Evolutionary conservation across 352 stramenopile genomes (phyloP).

Genomic region (Halophytophthora batemanensis): DNA sequence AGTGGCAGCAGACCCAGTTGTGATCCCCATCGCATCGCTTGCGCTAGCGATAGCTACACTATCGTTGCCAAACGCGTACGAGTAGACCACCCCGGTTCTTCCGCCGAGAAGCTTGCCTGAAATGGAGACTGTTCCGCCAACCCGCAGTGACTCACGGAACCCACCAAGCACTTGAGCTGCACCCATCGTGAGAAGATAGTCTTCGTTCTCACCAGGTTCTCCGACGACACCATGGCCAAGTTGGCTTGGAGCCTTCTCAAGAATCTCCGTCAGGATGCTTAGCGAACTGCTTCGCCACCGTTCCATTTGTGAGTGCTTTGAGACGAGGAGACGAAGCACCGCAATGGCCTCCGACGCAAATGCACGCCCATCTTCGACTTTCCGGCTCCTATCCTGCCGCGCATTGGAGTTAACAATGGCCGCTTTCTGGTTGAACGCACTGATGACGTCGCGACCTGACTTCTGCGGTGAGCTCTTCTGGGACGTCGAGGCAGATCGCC

Average conservation of each 20-base stretch:
- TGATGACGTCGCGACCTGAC: conserved; percentile 29
- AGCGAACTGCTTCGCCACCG: conserved; percentile 29
- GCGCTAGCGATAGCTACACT: conserved; percentile 21
- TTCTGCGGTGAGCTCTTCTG: conserved; percentile 34
- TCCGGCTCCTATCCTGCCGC: background rate
- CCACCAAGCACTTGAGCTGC: conserved; percentile 43
- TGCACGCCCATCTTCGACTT: conserved; percentile 22
- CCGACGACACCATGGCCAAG: conserved; percentile 9
- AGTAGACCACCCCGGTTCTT: conserved; percentile 22
- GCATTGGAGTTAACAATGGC: conserved; percentile 6
- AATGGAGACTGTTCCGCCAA: conserved; percentile 33
- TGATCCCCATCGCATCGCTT: conserved; percentile 1
- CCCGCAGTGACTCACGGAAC: conserved; percentile 37
- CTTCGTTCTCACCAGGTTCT: background rate
- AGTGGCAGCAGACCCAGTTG: conserved; percentile 5
- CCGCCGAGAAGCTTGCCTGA: conserved; percentile 16
- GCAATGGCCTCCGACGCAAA: conserved; percentile 42
- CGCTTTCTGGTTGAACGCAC: conserved; percentile 40
- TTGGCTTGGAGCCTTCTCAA: conserved; percentile 18
- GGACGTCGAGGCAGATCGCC: conserved; percentile 23
- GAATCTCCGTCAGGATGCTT: conserved; percentile 21
- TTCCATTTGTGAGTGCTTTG: conserved; percentile 8
- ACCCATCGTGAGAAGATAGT: conserved; percentile 40
- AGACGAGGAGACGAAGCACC: conserved; percentile 25
- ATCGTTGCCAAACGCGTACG: conserved; percentile 40